phyloP scores from a whole-genome alignment of 495 filamentous ascomycete species.

The Saxophila tyrrhenica region DNA sequence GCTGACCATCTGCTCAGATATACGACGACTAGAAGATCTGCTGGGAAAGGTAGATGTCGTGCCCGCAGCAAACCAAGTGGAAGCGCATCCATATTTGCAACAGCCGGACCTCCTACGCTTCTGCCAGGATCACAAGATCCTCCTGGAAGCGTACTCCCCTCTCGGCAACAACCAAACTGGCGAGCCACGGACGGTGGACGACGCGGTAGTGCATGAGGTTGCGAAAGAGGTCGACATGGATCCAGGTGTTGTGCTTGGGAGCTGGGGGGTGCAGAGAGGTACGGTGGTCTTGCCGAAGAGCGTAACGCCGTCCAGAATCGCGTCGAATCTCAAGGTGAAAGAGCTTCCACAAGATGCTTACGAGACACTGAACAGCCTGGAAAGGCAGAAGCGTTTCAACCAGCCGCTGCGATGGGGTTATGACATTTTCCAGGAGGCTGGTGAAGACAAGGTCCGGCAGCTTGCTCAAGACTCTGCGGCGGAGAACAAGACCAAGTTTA shows the following conservation, averaged over 20 bases:
- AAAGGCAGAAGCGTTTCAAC: constrained; percentile 33
- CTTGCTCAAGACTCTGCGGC: too few species aligned
- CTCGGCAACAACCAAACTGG: constrained; percentile 42
- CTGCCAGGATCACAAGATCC: constrained; percentile 22
- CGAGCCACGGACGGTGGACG: constrained; percentile 52
- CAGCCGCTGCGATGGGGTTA: too few species aligned
- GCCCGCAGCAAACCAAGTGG: constrained; percentile 16
- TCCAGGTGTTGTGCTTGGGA: constrained; percentile 40
- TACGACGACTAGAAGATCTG: too few species aligned
- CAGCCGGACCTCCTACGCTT: constrained; percentile 23
- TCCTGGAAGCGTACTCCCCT: constrained; percentile 26
- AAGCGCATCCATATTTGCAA: constrained; percentile 15
- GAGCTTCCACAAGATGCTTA: constrained; percentile 44
- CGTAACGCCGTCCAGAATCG: constrained; percentile 45
- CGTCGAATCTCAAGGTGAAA: constrained; percentile 44
- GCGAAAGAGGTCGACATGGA: constrained; percentile 36
- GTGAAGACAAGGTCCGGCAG: too few species aligned
- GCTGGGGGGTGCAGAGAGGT: constrained; percentile 42
- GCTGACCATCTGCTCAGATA: too few species aligned
- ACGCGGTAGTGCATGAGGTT: constrained; percentile 38
- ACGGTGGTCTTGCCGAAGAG: constrained; percentile 51
- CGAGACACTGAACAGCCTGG: constrained; percentile 48
- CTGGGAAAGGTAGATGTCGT: constrained; percentile 12
- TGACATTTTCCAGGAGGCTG: too few species aligned
- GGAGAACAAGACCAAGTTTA: too few species aligned